A percentile compares a stretch with the other conserved stretches of the same genome.
These are phyloP conservation scores for Arthrobotrys iridis DNA, from an alignment of 2,329 filamentous ascomycete species.

Conservation along the genomic window DNA sequence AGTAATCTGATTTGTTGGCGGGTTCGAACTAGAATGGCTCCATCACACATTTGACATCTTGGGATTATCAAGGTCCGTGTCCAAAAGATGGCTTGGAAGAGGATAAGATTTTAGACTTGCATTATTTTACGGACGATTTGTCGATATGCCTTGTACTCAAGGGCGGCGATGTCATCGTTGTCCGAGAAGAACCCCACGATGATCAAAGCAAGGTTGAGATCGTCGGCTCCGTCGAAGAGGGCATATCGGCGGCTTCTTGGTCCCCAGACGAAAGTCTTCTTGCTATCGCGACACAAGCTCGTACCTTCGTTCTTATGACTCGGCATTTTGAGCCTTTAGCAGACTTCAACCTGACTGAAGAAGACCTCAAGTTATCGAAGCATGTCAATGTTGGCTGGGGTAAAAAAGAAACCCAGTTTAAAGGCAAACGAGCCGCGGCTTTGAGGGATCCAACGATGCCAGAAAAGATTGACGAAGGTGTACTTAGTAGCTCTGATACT, in stretches of 20 bases:
- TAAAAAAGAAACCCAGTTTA: slow-evolving; percentile 97
- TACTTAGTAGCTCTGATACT: slow-evolving; percentile 78
- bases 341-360: slow-evolving; percentile 75
- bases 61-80: slow-evolving; percentile 78
- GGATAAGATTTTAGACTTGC: slow-evolving; percentile 80
- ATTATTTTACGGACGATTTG: slow-evolving; percentile 83
- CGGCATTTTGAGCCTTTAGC: slow-evolving; percentile 85
- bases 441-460: slow-evolving; percentile 93
- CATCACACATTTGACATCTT: slow-evolving; percentile 73
- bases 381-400: slow-evolving; percentile 98
- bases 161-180: slow-evolving; percentile 88
- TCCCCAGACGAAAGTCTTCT: slow-evolving; percentile 94
- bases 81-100: slow-evolving; percentile 77
- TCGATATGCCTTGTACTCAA: slow-evolving; percentile 84
- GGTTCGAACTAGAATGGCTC: slow-evolving; percentile 55
- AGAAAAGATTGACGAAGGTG: slow-evolving; percentile 86
- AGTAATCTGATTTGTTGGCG: slow-evolving; percentile 53
- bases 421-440: slow-evolving; percentile 86
- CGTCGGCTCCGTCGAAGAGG: slow-evolving; percentile 90
- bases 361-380: slow-evolving; percentile 86
- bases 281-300: slow-evolving; percentile 79
- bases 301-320: slow-evolving; percentile 90
- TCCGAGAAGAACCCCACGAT: slow-evolving; percentile 75
- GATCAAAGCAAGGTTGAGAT: slow-evolving; percentile 89
- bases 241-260: slow-evolving; percentile 89